Percentiles rank a stretch among this genome's conserved stretches.
phyloP scores from a whole-genome alignment of 2,329 filamentous ascomycete species.

The Beauveria medogensis region DNA sequence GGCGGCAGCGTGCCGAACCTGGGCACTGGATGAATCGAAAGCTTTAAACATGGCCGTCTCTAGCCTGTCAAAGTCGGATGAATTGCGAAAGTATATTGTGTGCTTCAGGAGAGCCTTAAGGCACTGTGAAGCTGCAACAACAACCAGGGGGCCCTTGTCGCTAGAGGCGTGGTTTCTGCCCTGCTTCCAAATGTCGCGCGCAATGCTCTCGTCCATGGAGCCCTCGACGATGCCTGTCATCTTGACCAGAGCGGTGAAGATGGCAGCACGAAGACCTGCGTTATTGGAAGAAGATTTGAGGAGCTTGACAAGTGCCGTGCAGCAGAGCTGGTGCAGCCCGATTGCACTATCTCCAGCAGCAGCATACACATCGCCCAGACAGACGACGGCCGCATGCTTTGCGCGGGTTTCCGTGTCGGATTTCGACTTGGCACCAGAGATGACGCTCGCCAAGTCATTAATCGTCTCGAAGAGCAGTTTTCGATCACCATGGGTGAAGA shows the following conservation, averaged over 20 bases:
- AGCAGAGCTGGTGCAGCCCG: slow-evolving; percentile 68
- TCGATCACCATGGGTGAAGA: slow-evolving; percentile 78
- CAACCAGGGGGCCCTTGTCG: slow-evolving; percentile 78
- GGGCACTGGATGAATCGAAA: slow-evolving; percentile 66
- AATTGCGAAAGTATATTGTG: slow-evolving; percentile 79
- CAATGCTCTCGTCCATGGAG: slow-evolving; percentile 74
- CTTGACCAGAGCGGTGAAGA: slow-evolving; percentile 69
- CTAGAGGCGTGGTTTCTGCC: slow-evolving; percentile 64
- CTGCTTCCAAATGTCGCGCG: slow-evolving; percentile 92
- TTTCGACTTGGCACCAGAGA: slow-evolving; percentile 66
- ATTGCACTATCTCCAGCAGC: slow-evolving; percentile 92
- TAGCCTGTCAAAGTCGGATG: slow-evolving; percentile 82
- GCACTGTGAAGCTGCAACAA: slow-evolving; percentile 71
- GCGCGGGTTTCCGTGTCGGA: slow-evolving; percentile 67
- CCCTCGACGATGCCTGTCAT: slow-evolving; percentile 65
- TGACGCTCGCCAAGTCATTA: slow-evolving; percentile 70
- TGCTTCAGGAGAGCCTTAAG: slow-evolving; percentile 63
- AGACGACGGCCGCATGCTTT: slow-evolving; percentile 82
- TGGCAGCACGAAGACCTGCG: slow-evolving; percentile 71
- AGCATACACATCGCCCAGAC: slow-evolving; percentile 80
- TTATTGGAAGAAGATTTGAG: slow-evolving; percentile 73
- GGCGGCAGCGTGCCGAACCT: slow-evolving; percentile 77
- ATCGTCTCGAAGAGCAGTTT: slow-evolving; percentile 92
- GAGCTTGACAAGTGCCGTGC: slow-evolving; percentile 64
- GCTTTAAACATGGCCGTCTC: slow-evolving; percentile 78